These are phyloP conservation scores for Dissophora globulifera DNA, from an alignment of 192 early-diverging fungal genomes.

Conservation along the genomic window DNA sequence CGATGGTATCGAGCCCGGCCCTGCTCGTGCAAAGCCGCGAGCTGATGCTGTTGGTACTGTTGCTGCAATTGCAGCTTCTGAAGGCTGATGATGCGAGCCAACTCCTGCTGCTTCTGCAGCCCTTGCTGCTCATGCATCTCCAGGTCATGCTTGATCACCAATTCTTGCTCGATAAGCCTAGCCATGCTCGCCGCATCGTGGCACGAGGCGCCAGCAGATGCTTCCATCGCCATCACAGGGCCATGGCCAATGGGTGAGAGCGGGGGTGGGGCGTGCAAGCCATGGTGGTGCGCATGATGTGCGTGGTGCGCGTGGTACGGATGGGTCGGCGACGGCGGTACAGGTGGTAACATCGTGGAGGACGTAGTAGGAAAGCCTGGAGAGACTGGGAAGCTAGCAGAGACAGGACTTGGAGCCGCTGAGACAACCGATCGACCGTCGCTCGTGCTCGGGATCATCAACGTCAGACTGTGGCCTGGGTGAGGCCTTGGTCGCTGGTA, in stretches of 20 bases:
- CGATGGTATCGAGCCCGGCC: slow-evolving; percentile 3
- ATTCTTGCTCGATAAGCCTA: neutral
- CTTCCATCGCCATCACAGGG: neutral
- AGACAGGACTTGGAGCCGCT: neutral
- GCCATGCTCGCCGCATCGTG: neutral
- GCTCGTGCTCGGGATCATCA: slow-evolving; percentile 3
- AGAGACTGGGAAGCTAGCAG: neutral
- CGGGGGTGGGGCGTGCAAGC: too few relatives aligned
- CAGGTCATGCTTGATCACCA: slow-evolving; percentile 8
- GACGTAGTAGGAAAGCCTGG: neutral
- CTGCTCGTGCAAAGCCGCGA: slow-evolving; percentile 2
- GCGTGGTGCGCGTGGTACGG: slow-evolving; percentile 1
- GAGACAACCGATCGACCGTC: neutral
- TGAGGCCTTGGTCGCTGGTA: slow-evolving; percentile 7
- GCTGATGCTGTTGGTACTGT: slow-evolving; percentile 14
- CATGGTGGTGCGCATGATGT: neutral
- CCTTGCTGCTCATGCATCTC: slow-evolving; percentile 16
- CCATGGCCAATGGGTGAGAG: slow-evolving; percentile 10
- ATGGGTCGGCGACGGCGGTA: slow-evolving; percentile 1
- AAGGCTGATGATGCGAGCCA: slow-evolving; percentile 9
- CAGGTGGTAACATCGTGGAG: neutral
- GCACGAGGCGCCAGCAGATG: neutral
- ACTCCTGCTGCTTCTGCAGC: slow-evolving; percentile 15
- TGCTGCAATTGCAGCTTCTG: slow-evolving; percentile 23
- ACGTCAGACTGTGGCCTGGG: slow-evolving; percentile 1